These are phyloP conservation scores for Citrullus mucosospermus DNA, from an alignment of 306 rosid genomes.

Conservation along the genomic window DNA sequence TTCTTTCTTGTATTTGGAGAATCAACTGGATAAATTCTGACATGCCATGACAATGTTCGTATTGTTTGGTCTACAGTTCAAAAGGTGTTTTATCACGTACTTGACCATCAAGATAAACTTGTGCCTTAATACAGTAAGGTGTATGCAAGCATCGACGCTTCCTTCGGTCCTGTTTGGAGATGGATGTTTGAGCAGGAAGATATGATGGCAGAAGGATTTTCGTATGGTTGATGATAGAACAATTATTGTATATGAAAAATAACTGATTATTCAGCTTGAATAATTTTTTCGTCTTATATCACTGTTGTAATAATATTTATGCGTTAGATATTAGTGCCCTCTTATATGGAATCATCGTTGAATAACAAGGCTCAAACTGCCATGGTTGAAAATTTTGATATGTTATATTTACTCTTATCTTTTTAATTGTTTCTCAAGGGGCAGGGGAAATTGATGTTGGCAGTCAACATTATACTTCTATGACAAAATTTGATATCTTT, in stretches of 20 bases:
- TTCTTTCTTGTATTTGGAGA: not conserved
- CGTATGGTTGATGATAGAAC: not conserved
- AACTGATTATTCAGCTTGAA: not conserved
- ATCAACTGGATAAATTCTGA: not conserved
- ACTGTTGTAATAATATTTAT: not conserved
- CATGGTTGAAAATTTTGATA: not conserved
- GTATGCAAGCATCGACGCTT: not conserved
- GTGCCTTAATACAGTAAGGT: not conserved
- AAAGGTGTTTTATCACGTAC: conserved; percentile 82
- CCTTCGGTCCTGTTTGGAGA: not conserved
- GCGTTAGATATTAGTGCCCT: not conserved
- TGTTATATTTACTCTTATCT: not conserved
- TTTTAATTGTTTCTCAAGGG: not conserved
- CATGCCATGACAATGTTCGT: not conserved
- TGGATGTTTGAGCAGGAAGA: not conserved
- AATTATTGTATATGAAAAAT: not conserved
- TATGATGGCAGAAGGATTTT: not conserved
- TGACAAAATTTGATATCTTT: not conserved
- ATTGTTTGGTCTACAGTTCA: conserved; percentile 41
- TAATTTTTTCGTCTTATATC: not conserved
- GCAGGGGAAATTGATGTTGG: not conserved
- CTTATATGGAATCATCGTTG: not conserved
- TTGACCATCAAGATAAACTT: conserved; percentile 11
- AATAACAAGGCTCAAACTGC: not conserved
- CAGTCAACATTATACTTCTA: not conserved